These are phyloP conservation scores for Plasmodium fragile DNA, from an alignment of 169 alveolate genomes.

Conservation along the genomic window DNA sequence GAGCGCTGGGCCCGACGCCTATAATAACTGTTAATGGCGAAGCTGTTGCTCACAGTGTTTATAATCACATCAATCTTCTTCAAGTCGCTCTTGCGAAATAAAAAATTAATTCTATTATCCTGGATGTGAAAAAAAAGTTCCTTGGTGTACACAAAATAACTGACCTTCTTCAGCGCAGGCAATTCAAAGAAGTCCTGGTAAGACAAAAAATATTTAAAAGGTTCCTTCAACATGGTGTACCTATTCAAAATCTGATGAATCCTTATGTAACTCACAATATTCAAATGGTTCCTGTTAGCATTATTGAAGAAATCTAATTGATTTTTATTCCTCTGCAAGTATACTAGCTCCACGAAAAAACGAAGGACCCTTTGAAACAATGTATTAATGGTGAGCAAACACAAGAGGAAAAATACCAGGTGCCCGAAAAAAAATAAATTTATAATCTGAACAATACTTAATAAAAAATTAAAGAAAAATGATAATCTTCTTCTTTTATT, in stretches of 20 bases:
- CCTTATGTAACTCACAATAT: constrained; percentile 29
- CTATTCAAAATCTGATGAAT: constrained; percentile 38
- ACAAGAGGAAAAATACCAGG: constrained; percentile 26
- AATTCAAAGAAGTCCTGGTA: constrained; percentile 31
- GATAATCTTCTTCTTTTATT: constrained; percentile 40
- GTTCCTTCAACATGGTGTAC: constrained; percentile 36
- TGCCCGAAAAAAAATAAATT: constrained; percentile 51
- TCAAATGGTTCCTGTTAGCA: constrained; percentile 27
- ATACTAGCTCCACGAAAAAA: constrained; percentile 29
- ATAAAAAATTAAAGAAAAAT: constrained; percentile 15
- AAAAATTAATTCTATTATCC: constrained; percentile 23
- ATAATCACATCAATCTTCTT: constrained; percentile 42
- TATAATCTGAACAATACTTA: constrained; percentile 19
- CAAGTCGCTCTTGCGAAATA: constrained; percentile 38
- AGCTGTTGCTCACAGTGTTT: constrained; percentile 35
- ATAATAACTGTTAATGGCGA: constrained; percentile 13
- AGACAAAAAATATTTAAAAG: constrained; percentile 39
- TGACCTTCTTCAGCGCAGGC: constrained; percentile 2
- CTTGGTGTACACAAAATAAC: constrained; percentile 56
- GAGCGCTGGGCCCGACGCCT: not conserved
- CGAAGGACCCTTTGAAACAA: not conserved
- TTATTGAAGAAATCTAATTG: constrained; percentile 25
- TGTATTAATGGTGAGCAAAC: constrained; percentile 26
- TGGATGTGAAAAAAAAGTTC: constrained; percentile 53
- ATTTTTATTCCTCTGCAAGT: constrained; percentile 18